Percentiles rank a stretch among this genome's conserved stretches.
These are phyloP conservation scores for Penicillium sp. DNA, from an alignment of 2,329 filamentous ascomycete genomes.

Conservation along the genomic window DNA sequence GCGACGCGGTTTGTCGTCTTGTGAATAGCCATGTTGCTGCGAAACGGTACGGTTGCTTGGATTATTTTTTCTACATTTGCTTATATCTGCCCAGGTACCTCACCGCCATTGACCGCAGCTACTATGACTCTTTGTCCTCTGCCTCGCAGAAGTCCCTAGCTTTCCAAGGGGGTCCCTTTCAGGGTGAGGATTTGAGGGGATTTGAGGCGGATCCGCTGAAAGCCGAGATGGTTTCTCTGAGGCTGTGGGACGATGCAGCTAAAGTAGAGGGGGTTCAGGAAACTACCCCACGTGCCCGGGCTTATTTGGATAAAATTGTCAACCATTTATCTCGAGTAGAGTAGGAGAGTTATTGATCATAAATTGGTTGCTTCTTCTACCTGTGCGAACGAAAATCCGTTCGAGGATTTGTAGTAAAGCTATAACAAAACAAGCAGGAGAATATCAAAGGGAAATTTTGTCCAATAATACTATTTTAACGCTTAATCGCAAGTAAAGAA, in stretches of 20 bases:
- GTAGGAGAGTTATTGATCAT: too few species aligned
- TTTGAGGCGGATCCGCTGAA: conserved; percentile 39
- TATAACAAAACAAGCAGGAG: too few species aligned
- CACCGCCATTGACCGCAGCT: conserved; percentile 37
- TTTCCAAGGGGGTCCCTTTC: conserved; percentile 45
- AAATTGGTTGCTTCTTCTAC: too few species aligned
- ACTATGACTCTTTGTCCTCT: conserved; percentile 40
- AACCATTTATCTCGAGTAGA: too few species aligned
- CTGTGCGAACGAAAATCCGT: too few species aligned
- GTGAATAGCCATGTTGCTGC: conserved; percentile 47
- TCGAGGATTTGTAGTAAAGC: too few species aligned
- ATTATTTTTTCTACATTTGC: too few species aligned
- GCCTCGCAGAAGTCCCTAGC: conserved; percentile 44
- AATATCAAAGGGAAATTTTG: too few species aligned
- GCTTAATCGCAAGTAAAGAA: too few species aligned
- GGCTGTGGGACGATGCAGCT: conserved; percentile 44
- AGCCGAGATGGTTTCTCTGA: conserved; percentile 41
- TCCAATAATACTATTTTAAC: too few species aligned
- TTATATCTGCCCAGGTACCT: conserved; percentile 34
- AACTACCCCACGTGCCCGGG: conserved; percentile 30
- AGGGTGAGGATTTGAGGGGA: conserved; percentile 30
- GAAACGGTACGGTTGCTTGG: too few species aligned
- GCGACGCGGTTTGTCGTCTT: conserved; percentile 39
- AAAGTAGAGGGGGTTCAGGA: conserved; percentile 36
- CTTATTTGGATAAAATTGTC: conserved; percentile 32